phyloP scores from a whole-genome alignment of 2,329 filamentous ascomycete species.

The Rutstroemia sydowiana region DNA sequence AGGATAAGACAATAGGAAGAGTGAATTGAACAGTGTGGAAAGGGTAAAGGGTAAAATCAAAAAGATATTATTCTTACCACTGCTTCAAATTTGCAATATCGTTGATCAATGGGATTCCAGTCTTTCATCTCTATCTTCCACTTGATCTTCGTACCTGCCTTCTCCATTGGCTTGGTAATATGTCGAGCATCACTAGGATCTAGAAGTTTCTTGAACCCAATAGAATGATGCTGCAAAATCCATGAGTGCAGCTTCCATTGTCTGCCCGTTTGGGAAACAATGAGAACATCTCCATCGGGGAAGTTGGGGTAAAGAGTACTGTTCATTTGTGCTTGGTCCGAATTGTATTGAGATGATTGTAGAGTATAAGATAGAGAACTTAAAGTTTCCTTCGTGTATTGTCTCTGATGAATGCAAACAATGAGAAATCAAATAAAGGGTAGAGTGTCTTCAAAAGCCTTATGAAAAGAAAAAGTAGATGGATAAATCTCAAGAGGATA shows the following conservation, averaged over 20 bases:
- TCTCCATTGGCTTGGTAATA: conserved; percentile 13
- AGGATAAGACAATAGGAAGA: background rate
- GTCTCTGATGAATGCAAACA: too few species aligned
- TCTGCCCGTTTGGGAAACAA: conserved; percentile 19
- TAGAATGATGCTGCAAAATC: conserved; percentile 17
- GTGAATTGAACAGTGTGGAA: background rate
- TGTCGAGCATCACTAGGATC: background rate
- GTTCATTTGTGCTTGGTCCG: background rate
- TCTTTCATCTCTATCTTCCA: conserved; percentile 22
- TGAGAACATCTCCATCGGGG: conserved; percentile 23
- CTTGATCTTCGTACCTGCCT: conserved; percentile 14
- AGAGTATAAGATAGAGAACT: too few species aligned
- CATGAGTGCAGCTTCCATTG: conserved; percentile 23
- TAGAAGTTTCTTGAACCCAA: conserved; percentile 13
- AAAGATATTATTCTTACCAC: conserved; percentile 17
- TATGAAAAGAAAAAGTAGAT: too few species aligned
- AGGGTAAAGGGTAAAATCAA: too few species aligned
- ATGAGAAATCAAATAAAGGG: background rate
- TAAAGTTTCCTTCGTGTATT: too few species aligned
- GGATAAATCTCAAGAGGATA: too few species aligned
- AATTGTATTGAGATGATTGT: background rate
- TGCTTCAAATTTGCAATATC: conserved; percentile 19
- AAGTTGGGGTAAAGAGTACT: conserved; percentile 10
- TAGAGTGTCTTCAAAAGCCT: background rate
- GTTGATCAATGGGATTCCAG: conserved; percentile 9